Evolutionary conservation across 331 rosid species (phyloP), one percentile per base, ranked within the genome.

Genomic region (Malus hybrid): DNA sequence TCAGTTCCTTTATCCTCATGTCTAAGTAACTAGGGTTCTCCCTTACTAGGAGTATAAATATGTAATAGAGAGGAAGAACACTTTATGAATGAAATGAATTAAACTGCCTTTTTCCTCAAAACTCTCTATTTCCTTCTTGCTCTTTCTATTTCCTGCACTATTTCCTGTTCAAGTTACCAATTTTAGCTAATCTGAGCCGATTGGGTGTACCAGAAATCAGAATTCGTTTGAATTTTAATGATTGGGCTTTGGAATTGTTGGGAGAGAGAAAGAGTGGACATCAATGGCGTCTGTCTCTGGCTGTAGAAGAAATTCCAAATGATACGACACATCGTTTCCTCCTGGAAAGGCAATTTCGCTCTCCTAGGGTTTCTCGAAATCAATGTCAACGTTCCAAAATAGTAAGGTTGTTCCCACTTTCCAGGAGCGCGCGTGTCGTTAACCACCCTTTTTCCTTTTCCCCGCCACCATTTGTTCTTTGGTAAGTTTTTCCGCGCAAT

Each of bases 371-470:
- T 79, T 55, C 81, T 29, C 4, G 34, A 26, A 10, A 3, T 3
- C 3, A 3, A 19, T 71, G 86, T 81, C 87, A 83, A 77, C 86
- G 66, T 34, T 73, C 44, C 77, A n/a, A 8, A 50, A 22, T 12
- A 30, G n/a, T 12, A 4, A 34, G 11, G 80, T 48, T 24, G 33
- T 62, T 55, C 20, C 63, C 78, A 80, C 89, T 74, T 52, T 60
- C 85, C 39, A 10, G 3, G 0, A 63, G 32, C 53, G 82, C 85
- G 84, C 73, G 83, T 85, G 32, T 11, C 10, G 18, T 63, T 63
- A 2, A n/a, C 32, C 11, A 39, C 10, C 1, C 1, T 15, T 6
- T 29, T 29, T 63, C 11, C 3, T 28, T 3, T 14, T 62, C 36
- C 66, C 36, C 8, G 30, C 30, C 64, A 22, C 26, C 6, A 36